Evolutionary conservation across 1,139 yeast species (phyloP).

Genomic region (Protomyces gravidus): DNA sequence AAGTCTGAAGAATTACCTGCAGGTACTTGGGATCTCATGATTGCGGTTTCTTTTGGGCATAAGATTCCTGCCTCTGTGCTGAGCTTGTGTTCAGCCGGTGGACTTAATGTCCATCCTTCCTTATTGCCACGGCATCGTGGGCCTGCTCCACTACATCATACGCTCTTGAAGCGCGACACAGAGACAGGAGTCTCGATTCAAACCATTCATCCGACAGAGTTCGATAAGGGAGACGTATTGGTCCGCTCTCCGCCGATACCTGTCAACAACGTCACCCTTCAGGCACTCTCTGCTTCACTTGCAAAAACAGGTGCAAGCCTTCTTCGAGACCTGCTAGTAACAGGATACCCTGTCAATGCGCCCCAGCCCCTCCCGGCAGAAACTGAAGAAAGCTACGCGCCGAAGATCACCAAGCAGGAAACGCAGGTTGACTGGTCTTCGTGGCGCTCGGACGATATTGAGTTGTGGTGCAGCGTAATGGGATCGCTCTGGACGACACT

Average conservation of each 20-base stretch:
- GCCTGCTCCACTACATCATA: constrained; percentile 82
- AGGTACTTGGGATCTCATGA: constrained; percentile 53
- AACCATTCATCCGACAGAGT: constrained; percentile 78
- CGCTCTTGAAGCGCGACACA: constrained; percentile 60
- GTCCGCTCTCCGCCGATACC: constrained; percentile 43
- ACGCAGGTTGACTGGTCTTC: constrained; percentile 12
- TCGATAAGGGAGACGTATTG: constrained; percentile 73
- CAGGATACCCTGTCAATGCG: constrained; percentile 18
- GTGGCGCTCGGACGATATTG: constrained; percentile 11
- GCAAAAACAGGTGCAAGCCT: constrained; percentile 33
- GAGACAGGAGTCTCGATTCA: constrained; percentile 84
- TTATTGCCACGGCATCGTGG: constrained; percentile 80
- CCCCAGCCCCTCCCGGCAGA: background rate
- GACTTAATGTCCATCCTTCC: constrained; percentile 91
- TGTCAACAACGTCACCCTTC: constrained; percentile 24
- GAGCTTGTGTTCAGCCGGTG: constrained; percentile 52
- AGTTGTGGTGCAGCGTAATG: constrained; percentile 11
- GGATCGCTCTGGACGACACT: constrained; percentile 14
- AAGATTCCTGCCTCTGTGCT: constrained; percentile 66
- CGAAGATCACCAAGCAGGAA: constrained; percentile 11
- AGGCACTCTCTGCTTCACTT: constrained; percentile 30
- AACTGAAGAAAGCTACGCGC: background rate
- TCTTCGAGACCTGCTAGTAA: constrained; percentile 28
- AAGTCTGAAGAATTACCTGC: constrained; percentile 8
- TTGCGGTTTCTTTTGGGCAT: constrained; percentile 87